phyloP scores from a whole-genome alignment of 2,329 filamentous ascomycete species.

The Dactylellina leptospora region DNA sequence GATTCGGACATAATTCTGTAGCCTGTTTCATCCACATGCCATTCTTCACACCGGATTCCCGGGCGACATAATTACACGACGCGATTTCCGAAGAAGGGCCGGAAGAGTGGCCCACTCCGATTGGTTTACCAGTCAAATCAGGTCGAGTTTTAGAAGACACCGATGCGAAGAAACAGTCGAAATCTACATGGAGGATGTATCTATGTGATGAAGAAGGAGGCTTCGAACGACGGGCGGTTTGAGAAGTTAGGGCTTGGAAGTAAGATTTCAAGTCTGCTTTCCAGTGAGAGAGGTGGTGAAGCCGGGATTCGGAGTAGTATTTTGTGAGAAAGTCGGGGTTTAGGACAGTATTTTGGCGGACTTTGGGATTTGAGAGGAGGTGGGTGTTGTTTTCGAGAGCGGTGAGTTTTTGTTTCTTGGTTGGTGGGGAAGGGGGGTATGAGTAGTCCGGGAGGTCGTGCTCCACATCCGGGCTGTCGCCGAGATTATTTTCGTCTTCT shows the following conservation, averaged over 20 bases:
- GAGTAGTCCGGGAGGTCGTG: slow-evolving; percentile 7
- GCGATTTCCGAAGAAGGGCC: slow-evolving; percentile 87
- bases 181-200: slow-evolving; percentile 95
- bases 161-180: slow-evolving; percentile 97
- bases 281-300: slow-evolving; percentile 81
- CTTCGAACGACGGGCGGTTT: slow-evolving; percentile 60
- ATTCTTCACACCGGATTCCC: slow-evolving; percentile 87
- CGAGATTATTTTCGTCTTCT: slow-evolving; percentile 6
- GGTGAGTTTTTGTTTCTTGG: slow-evolving; percentile 68
- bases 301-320: slow-evolving; percentile 90
- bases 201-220: slow-evolving; percentile 69
- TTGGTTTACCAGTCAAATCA: slow-evolving; percentile 78
- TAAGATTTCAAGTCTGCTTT: slow-evolving; percentile 92
- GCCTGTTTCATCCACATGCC: slow-evolving; percentile 99
- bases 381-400: slow-evolving; percentile 92
- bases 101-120: slow-evolving; percentile 85
- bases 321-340: slow-evolving; percentile 94
- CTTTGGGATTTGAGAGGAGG: slow-evolving; percentile 81
- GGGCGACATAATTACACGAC: slow-evolving; percentile 93
- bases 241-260: slow-evolving; percentile 77
- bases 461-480: slow-evolving; percentile 1
- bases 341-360: slow-evolving; percentile 87
- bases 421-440: slow-evolving; percentile 22
- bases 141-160: slow-evolving; percentile 84
- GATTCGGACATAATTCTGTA: slow-evolving; percentile 79